Conservation (phyloP, 1,139 yeast species). For the Candida tetrigidarum region DNA sequence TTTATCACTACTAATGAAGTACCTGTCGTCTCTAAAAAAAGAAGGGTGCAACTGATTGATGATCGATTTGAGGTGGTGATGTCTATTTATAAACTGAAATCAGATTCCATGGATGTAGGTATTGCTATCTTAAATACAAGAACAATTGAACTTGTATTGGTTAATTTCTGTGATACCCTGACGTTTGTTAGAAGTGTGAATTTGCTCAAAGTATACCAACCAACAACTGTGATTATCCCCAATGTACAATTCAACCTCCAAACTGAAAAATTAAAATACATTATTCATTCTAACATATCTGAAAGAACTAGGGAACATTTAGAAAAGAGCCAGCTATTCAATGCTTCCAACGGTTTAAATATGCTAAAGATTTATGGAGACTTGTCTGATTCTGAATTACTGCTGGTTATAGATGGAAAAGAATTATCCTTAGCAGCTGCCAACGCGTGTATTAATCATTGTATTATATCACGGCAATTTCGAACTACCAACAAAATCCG, state of each 20-base stretch:
- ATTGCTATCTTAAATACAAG: conserved; percentile 14
- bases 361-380: conserved; percentile 10
- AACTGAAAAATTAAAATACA: conserved; percentile 35
- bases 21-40: conserved; percentile 4
- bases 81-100: conserved; percentile 15
- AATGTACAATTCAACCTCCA: conserved; percentile 24
- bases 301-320: conserved; percentile 25
- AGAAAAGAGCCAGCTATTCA: conserved; percentile 25
- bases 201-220: conserved; percentile 37
- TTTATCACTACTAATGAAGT: conserved; percentile 9
- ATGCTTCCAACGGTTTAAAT: conserved; percentile 16
- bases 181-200: conserved; percentile 49
- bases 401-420: conserved; percentile 29
- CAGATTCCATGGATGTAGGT: conserved; percentile 16
- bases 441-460: conserved; percentile 32
- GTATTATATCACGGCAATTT: conserved; percentile 14
- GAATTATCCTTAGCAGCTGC: conserved; percentile 34
- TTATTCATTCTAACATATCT: conserved; percentile 34
- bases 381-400: conserved; percentile 9
- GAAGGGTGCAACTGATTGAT: conserved; percentile 2
- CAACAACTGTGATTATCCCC: conserved; percentile 41
- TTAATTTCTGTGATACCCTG: conserved; percentile 44
- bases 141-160: conserved; percentile 27
- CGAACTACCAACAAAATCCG: conserved; percentile 29
- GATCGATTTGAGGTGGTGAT: conserved; percentile 14